These are phyloP conservation scores for Angophora floribunda DNA, from an alignment of 345 rosid genomes.

Conservation along the genomic window DNA sequence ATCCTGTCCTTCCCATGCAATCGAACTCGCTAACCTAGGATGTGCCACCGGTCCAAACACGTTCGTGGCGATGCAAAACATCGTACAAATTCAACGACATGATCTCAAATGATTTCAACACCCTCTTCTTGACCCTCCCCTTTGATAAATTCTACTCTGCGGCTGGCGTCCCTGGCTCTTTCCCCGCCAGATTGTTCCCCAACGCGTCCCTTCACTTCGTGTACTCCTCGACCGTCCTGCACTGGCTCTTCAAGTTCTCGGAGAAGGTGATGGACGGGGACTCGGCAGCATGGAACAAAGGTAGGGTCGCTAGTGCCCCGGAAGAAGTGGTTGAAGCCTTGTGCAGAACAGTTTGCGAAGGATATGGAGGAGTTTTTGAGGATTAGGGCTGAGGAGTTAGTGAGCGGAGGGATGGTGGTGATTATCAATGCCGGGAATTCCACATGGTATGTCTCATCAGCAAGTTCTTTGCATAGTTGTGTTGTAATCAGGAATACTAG, in stretches of 20 bases:
- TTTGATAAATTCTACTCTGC: background rate
- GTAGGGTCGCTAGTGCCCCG: slow-evolving; percentile 1
- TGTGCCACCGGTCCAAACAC: slow-evolving; percentile 31
- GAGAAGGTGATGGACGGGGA: background rate
- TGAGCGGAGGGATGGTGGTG: slow-evolving; percentile 7
- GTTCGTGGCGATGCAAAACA: slow-evolving; percentile 3
- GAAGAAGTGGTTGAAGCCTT: slow-evolving; percentile 5
- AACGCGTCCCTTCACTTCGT: background rate
- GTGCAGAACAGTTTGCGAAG: slow-evolving; percentile 5
- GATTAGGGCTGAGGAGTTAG: slow-evolving; percentile 9
- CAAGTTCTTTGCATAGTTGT: background rate
- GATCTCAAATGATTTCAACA: background rate
- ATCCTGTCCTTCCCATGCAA: background rate
- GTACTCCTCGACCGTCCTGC: background rate
- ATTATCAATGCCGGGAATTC: slow-evolving; percentile 4
- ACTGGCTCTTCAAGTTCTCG: background rate
- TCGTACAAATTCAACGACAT: slow-evolving; percentile 2
- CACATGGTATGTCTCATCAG: slow-evolving; percentile 8
- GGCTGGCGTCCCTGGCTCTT: background rate
- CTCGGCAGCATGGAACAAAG: slow-evolving; percentile 7
- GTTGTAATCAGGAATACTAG: too few species aligned
- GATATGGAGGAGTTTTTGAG: slow-evolving; percentile 2
- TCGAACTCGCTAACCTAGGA: slow-evolving; percentile 12
- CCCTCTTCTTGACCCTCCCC: background rate
- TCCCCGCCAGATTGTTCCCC: background rate